A percentile compares a stretch with the other conserved stretches of the same genome.
These are phyloP conservation scores for Cladobotryum mycophilum DNA, from an alignment of 2,329 filamentous ascomycete genomes.

Conservation along the genomic window DNA sequence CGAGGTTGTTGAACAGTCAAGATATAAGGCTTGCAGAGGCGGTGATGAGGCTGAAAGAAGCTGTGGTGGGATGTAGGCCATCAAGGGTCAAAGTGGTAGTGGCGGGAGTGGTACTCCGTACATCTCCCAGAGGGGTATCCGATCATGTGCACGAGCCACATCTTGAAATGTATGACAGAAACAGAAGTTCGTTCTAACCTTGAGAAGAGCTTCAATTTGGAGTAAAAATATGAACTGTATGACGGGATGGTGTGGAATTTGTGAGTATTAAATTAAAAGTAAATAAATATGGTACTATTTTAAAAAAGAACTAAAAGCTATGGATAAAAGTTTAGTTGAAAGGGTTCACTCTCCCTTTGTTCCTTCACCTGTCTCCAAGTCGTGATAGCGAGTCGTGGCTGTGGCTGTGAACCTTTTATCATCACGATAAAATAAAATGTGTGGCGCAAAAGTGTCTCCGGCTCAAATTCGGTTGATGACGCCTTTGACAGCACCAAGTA, in stretches of 20 bases:
- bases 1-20: not conserved
- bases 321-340: not conserved
- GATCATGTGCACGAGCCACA: conserved; percentile 15
- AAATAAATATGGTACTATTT: not conserved
- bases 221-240: not conserved
- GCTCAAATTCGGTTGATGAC: no score
- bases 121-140: conserved; percentile 8
- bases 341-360: no score
- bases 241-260: no score
- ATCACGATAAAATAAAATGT: no score
- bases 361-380: not conserved
- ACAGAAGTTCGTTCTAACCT: no score
- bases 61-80: not conserved
- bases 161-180: not conserved
- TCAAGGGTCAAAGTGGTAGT: not conserved
- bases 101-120: not conserved
- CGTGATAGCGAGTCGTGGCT: not conserved
- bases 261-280: not conserved
- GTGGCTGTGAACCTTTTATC: not conserved
- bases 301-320: not conserved
- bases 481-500: no score
- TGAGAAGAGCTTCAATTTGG: no score
- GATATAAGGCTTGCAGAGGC: not conserved
- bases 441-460: not conserved
- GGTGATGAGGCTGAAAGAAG: not conserved